phyloP scores from a whole-genome alignment of 2,329 filamentous ascomycete species.

The Aureobasidium sp. region DNA sequence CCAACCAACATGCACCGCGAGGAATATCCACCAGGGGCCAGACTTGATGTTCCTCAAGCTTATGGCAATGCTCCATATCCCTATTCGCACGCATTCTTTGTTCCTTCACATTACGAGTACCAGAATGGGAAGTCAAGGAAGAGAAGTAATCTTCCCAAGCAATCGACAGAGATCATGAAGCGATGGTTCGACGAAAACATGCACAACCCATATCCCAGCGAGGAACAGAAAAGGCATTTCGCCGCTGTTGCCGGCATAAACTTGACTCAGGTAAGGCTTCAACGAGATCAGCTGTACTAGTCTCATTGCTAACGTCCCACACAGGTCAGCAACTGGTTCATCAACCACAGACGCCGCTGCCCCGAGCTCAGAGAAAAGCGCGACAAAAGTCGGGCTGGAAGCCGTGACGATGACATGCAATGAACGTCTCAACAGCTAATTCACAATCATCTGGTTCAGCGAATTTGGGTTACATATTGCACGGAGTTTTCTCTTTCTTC shows the following conservation, averaged over 20 bases:
- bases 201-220: constrained; percentile 29
- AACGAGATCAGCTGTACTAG: neutral
- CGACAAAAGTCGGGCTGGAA: constrained; percentile 18
- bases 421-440: neutral
- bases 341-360: constrained; percentile 30
- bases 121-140: constrained; percentile 29
- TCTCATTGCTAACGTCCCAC: neutral
- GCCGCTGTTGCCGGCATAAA: constrained; percentile 25
- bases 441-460: neutral
- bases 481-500: constrained; percentile 7
- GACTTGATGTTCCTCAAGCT: constrained; percentile 8
- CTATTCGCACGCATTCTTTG: constrained; percentile 12
- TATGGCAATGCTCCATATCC: constrained; percentile 10
- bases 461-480: neutral
- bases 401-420: constrained; percentile 8
- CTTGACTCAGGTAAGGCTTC: constrained; percentile 24
- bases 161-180: constrained; percentile 32
- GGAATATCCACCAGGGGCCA: neutral
- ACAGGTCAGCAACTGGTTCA: constrained; percentile 32
- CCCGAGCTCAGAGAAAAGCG: constrained; percentile 30
- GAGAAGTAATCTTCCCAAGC: constrained; percentile 30
- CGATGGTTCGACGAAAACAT: constrained; percentile 33
- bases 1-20: neutral
- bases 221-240: constrained; percentile 26
- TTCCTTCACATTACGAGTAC: constrained; percentile 23